These are phyloP conservation scores for Penicillium psychrofluorescens DNA, from an alignment of 495 filamentous ascomycete genomes.

Conservation along the genomic window DNA sequence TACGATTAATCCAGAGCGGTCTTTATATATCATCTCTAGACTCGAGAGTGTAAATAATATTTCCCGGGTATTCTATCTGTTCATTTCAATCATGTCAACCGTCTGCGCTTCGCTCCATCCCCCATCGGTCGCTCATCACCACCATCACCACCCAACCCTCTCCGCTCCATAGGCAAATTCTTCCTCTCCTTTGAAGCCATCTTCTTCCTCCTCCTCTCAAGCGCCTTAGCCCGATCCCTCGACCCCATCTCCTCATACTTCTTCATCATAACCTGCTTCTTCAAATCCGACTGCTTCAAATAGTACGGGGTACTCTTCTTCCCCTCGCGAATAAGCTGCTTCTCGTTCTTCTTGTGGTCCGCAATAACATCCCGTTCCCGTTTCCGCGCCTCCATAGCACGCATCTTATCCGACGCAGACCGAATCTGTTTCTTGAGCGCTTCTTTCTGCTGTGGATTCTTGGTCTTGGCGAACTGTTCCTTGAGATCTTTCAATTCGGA, in stretches of 20 bases:
- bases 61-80: too few species aligned
- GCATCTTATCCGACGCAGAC: constrained; percentile 62
- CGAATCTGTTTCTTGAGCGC: constrained; percentile 58
- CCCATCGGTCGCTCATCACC: constrained; percentile 8
- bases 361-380: constrained; percentile 55
- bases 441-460: constrained; percentile 54
- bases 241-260: constrained; percentile 74
- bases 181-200: constrained; percentile 70
- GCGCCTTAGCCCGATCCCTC: constrained; percentile 67
- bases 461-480: constrained; percentile 55
- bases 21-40: too few species aligned
- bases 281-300: constrained; percentile 83
- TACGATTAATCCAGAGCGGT: too few species aligned
- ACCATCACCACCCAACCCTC: constrained; percentile 27
- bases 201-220: constrained; percentile 85
- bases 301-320: constrained; percentile 91
- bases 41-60: too few species aligned
- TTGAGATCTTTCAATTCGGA: constrained; percentile 70
- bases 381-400: constrained; percentile 59
- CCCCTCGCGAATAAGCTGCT: constrained; percentile 72
- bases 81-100: constrained; percentile 12
- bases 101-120: constrained; percentile 24
- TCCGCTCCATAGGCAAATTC: constrained; percentile 62
- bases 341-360: constrained; percentile 74
- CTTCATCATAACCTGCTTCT: constrained; percentile 72